A percentile compares a stretch with the other conserved stretches of the same genome.
Evolutionary conservation across 164 flowering plant species (phyloP).

Genomic region (Vitis amurensis): DNA sequence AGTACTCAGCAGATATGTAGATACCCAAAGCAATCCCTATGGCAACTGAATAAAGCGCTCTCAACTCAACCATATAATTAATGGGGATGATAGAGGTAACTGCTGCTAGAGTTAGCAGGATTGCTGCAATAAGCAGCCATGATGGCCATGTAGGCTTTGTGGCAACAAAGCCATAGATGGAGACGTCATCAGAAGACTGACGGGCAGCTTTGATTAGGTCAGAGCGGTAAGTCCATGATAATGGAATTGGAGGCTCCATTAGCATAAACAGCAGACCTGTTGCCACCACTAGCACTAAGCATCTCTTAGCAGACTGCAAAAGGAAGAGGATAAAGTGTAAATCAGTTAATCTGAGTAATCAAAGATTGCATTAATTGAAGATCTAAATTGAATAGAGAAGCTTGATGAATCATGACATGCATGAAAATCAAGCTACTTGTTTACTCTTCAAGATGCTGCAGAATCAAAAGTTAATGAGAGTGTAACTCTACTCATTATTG

Average conservation of each 20-base stretch:
- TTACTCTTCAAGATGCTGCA: not conserved
- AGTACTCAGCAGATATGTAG: slow-evolving; percentile 89
- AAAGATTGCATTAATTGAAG: not conserved
- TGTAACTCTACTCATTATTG: not conserved
- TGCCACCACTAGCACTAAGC: slow-evolving; percentile 81
- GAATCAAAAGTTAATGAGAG: not conserved
- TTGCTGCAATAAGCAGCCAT: slow-evolving; percentile 85
- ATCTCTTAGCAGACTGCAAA: slow-evolving; percentile 89
- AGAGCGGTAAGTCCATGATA: slow-evolving; percentile 81
- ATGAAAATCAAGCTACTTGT: not conserved
- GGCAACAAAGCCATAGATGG: slow-evolving; percentile 85
- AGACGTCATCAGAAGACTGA: slow-evolving; percentile 83
- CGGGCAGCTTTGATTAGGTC: slow-evolving; percentile 82
- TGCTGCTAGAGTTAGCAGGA: slow-evolving; percentile 82
- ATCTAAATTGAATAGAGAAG: not conserved
- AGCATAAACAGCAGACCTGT: slow-evolving; percentile 76
- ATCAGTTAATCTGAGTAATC: not conserved
- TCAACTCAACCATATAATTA: slow-evolving; percentile 82
- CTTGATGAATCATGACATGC: not conserved
- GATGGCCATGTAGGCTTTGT: slow-evolving; percentile 96
- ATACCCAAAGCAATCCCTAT: slow-evolving; percentile 85
- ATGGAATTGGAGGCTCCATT: slow-evolving; percentile 88
- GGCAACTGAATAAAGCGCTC: slow-evolving; percentile 75
- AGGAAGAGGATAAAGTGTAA: not conserved
- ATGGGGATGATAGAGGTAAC: slow-evolving; percentile 83